These are phyloP conservation scores for Botrytis byssoidea DNA, from an alignment of 2,329 filamentous ascomycete genomes.

Conservation along the genomic window DNA sequence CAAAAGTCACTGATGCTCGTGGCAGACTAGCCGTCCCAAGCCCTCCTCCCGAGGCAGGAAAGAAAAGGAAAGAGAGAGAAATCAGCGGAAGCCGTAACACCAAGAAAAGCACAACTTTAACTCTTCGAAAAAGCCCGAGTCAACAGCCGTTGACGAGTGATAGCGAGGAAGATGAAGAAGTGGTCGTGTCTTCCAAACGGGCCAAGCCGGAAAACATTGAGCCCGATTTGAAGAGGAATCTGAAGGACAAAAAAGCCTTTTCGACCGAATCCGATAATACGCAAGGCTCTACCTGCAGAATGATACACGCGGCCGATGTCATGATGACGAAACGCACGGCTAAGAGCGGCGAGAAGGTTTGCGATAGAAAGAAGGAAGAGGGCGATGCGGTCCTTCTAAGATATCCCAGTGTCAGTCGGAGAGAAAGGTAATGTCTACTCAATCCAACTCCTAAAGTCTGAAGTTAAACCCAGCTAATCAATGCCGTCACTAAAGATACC, in stretches of 20 bases:
- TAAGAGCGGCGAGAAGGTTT: conserved; percentile 47
- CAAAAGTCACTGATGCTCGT: neutral
- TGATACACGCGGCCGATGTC: conserved; percentile 60
- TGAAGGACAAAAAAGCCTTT: conserved; percentile 34
- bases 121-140: conserved; percentile 6
- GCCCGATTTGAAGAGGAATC: conserved; percentile 32
- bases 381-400: conserved; percentile 67
- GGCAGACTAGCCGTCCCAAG: conserved; percentile 6
- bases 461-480: neutral
- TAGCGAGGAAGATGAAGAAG: conserved; percentile 17
- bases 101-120: neutral
- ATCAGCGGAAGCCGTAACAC: neutral
- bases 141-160: conserved; percentile 15
- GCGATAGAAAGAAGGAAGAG: conserved; percentile 40
- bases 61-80: conserved; percentile 18
- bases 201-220: conserved; percentile 25
- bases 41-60: neutral
- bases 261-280: conserved; percentile 28
- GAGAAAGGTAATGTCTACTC: conserved; percentile 58
- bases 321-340: conserved; percentile 50
- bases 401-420: conserved; percentile 73
- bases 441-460: neutral
- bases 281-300: conserved; percentile 28
- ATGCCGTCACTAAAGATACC: conserved; percentile 50
- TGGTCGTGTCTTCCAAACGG: conserved; percentile 17